Percentiles rank a stretch among this genome's conserved stretches.
Evolutionary conservation across 2,329 filamentous ascomycete species (phyloP).

Genomic region (Pezicula neosporulosa): DNA sequence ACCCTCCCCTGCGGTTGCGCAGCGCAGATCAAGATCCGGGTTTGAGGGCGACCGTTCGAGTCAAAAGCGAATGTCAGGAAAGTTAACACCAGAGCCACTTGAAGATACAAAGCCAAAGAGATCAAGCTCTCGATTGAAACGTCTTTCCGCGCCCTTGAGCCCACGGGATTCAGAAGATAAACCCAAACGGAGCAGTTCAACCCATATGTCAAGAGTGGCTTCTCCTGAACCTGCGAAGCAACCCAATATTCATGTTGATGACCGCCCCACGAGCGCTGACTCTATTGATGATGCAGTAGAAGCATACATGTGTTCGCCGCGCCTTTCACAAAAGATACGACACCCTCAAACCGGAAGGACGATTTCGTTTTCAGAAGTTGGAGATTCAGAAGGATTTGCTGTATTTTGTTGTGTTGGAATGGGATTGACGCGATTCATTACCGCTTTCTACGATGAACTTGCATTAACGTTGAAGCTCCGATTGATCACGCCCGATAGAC

Average conservation of each 20-base stretch:
- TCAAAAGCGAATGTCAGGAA: constrained; percentile 40
- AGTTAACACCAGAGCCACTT: constrained; percentile 43
- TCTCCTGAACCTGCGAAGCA: constrained; percentile 22
- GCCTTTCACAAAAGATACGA: constrained; percentile 81
- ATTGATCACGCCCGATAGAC: constrained; percentile 89
- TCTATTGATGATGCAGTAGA: constrained; percentile 87
- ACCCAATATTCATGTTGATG: constrained; percentile 46
- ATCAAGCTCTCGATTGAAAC: constrained; percentile 55
- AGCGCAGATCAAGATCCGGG: constrained; percentile 46
- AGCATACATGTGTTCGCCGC: constrained; percentile 76
- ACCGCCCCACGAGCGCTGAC: constrained; percentile 75
- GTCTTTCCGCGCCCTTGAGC: constrained; percentile 47
- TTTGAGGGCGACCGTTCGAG: constrained; percentile 20
- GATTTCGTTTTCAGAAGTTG: constrained; percentile 96
- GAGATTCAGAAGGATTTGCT: constrained; percentile 84
- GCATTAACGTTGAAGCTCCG: constrained; percentile 84
- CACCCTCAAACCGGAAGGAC: constrained; percentile 82
- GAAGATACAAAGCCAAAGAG: constrained; percentile 45
- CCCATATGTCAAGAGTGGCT: constrained; percentile 22
- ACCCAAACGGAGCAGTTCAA: constrained; percentile 36
- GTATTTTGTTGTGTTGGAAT: constrained; percentile 98
- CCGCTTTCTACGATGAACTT: constrained; percentile 95
- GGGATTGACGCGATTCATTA: constrained; percentile 94
- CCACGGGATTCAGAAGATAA: constrained; percentile 21
- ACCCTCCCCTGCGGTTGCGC: constrained; percentile 65